Evolutionary conservation across 352 stramenopile genomes (phyloP), one percentile per base, ranked within the genome.

Genomic region (Globisporangium nodosum): DNA sequence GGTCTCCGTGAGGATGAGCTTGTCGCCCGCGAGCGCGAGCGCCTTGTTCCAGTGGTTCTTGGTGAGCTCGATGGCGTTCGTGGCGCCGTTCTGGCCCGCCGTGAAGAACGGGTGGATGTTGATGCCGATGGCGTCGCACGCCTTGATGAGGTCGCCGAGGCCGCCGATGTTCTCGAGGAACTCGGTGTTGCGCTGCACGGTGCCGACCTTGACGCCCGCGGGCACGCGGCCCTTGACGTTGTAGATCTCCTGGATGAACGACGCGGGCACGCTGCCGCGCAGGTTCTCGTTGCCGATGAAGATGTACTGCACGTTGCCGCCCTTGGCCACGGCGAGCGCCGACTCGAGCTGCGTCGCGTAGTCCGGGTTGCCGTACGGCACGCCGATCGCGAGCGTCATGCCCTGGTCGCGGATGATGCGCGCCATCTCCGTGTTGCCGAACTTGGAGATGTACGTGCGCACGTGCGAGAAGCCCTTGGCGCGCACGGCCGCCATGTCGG

Each of bases 221-320:
- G 70, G 70, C 21, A 85, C 71, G 35, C 68, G 60, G 0, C 49
- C 35, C 66, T 88, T 85, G 68, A 90, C 73, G 27, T 61, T 56
- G 31, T 72, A 48, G 55, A 88, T 88, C 45, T 84, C 63, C 15
- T 63, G 47, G 63, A 79, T 75, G 60, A 85, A 83, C 30, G 40
- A 58, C 13, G 58, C 60, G 1, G 75, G 73, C 20, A 84, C 70
- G 42, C 60, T 76, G 27, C 49, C 52, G 15, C 59, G 68, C 57
- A 87, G 57, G 74, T 90, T 90, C 65, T 90, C 80, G 58, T 90
- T 90, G 16, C 77, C 80, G 27, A 90, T 76, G 55, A 90, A 83
- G 50, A 90, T 76, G 70, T 71, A 74, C 54, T 66, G 60, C 8
- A 90, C 76, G 48, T 61, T 69, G 35, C 76, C 76, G n/a, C 49